Evolutionary conservation across 257 asterid genomes (phyloP).

Genomic region (Nyctanthes arbortristis): DNA sequence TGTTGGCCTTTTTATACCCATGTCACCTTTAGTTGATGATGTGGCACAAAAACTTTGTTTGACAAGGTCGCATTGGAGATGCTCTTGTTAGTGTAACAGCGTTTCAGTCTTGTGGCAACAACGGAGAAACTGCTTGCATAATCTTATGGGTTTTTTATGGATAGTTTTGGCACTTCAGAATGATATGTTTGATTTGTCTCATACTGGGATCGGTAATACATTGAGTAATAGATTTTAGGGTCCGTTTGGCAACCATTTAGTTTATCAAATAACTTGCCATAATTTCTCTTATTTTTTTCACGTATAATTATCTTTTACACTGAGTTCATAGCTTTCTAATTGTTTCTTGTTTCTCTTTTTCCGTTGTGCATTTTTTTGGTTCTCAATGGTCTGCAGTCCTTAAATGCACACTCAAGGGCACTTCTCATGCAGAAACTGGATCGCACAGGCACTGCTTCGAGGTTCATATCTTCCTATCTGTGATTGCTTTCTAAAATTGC

Average conservation of each 20-base stretch:
- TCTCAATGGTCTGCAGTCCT: conserved; percentile 46
- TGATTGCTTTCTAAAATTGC: not conserved
- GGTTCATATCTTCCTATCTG: conserved; percentile 38
- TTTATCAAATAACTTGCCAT: not conserved
- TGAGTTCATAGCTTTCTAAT: not conserved
- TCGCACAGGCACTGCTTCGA: conserved; percentile 53
- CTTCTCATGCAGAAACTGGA: conserved; percentile 68
- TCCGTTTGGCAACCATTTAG: no score
- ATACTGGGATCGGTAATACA: no score
- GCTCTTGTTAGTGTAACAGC: not conserved
- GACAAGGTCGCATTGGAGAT: no score
- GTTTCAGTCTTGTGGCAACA: not conserved
- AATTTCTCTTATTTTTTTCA: not conserved
- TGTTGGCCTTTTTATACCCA: no score
- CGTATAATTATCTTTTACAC: no score
- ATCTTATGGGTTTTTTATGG: not conserved
- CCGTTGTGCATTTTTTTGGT: conserved; percentile 4
- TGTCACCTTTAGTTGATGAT: no score
- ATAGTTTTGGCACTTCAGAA: not conserved
- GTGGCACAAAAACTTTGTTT: no score
- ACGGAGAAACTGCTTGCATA: not conserved
- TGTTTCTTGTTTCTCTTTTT: conserved; percentile 13
- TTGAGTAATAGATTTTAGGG: not conserved
- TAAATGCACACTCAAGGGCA: conserved; percentile 65
- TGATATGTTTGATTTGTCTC: not conserved